Evolutionary conservation across 306 rosid genomes (phyloP).

Genomic region (Acacia crassicarpa): DNA sequence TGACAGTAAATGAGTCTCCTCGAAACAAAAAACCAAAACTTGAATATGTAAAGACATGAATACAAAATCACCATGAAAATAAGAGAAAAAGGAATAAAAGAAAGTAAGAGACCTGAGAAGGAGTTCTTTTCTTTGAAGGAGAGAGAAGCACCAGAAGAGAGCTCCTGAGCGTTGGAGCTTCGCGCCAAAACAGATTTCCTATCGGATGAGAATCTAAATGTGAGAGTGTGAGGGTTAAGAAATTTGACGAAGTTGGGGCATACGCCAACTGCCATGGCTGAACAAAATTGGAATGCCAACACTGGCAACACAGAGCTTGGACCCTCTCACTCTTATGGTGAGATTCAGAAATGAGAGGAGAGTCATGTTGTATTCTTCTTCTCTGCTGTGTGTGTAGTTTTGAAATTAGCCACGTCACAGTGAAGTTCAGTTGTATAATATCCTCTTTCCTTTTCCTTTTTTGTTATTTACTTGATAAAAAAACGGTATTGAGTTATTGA

Average conservation of each 20-base stretch:
- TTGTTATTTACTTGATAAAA: not conserved
- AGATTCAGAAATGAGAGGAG: not conserved
- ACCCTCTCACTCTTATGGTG: not conserved
- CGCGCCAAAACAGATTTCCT: slow-evolving; percentile 43
- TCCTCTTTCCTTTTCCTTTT: not conserved
- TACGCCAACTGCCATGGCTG: slow-evolving; percentile 32
- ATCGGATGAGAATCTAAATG: slow-evolving; percentile 17
- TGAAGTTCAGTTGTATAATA: not conserved
- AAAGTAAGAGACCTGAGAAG: slow-evolving; percentile 40
- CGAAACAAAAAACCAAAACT: not conserved
- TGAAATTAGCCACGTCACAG: slow-evolving; percentile 50
- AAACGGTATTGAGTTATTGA: too few relatives aligned
- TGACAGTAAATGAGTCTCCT: not conserved
- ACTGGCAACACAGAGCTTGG: not conserved
- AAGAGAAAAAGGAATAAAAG: slow-evolving; percentile 1
- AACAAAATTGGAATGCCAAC: not conserved
- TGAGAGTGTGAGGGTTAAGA: slow-evolving; percentile 4
- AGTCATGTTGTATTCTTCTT: not conserved
- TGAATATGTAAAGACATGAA: not conserved
- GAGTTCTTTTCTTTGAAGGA: slow-evolving; percentile 34
- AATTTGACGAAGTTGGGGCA: slow-evolving; percentile 30
- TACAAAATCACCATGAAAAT: not conserved
- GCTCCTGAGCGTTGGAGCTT: slow-evolving; percentile 40
- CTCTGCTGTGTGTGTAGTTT: slow-evolving; percentile 10
- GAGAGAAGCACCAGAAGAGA: slow-evolving; percentile 34